Base-by-base conservation (phyloP, 1,284 basidiomycete genomes). In the Anthracocystis setariae region DNA sequence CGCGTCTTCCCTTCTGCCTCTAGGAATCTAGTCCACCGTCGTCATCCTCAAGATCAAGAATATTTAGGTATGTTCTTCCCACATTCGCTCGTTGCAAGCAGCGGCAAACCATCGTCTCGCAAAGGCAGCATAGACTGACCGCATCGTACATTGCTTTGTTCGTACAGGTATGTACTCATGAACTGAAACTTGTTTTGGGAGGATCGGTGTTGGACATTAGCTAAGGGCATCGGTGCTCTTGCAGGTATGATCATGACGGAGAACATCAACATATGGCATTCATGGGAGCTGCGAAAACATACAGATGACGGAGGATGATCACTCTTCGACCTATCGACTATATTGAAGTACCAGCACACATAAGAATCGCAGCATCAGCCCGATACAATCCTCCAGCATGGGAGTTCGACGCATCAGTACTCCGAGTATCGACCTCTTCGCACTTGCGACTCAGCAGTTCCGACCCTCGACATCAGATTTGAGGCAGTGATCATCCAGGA, bases 21-120 rank as follows among this genome's bases (percentile, higher is more conserved):
- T 53, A 64, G 67, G 61, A 64, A 67, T 67, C 44, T 61, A 62
- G 46, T 51, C 46, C 44, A 55, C 48, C 60, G 38, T 53, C 51
- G 55, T 67, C 64, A 48, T 52, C 69, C 69, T 72, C 69, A 72
- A 72, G 69, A 72, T 67, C 63, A 63, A 72, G 45, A 60, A 56
- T 24, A 59, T 59, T 49, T 64, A 72, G 69, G 69, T 72, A 62
- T 32, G 69, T 64, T 8, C 20, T 1, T 8, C 23, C 15, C 8
- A 18, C 2, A 21, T 24, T 40, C 33, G 5, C 27, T 3, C 52
- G 43, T 35, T 15, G 10, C 8, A 5, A 17, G 38, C 38, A 42
- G 18, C 35, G 15, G 45, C 25, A 8, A 32, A 43, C n/a, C 12
- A 46, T n/a, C 18, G 8, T 23, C 15, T 38, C 5, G 18, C 17